phyloP scores from a whole-genome alignment of 148 eudicot species.

The Amaranthus hypochondriacus region DNA sequence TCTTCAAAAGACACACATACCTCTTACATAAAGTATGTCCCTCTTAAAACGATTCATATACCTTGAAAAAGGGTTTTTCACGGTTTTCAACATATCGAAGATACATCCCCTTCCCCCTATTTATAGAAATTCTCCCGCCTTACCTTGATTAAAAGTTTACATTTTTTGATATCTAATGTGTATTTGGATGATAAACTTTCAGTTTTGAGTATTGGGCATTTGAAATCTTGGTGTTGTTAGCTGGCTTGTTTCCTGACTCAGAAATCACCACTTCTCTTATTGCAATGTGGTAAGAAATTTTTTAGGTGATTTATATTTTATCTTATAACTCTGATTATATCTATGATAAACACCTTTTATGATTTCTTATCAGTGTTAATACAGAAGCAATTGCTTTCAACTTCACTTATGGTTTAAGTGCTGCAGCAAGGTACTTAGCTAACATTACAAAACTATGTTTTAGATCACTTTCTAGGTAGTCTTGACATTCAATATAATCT shows the following conservation, averaged over 20 bases:
- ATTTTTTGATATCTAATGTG: no score
- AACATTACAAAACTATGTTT: not conserved
- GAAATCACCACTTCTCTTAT: slow-evolving; percentile 62
- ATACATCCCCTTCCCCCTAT: no score
- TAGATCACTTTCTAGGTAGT: not conserved
- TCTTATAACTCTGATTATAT: not conserved
- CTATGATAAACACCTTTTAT: not conserved
- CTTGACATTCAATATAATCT: not conserved
- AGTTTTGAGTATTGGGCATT: slow-evolving; percentile 92
- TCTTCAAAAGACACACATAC: no score
- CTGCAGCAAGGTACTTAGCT: slow-evolving; percentile 63
- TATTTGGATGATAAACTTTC: slow-evolving; percentile 2
- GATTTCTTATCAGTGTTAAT: slow-evolving; percentile 46
- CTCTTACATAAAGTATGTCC: no score
- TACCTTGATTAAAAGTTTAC: no score
- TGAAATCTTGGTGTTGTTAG: slow-evolving; percentile 70
- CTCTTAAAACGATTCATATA: no score
- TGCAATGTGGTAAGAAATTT: slow-evolving; percentile 64
- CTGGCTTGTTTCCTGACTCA: slow-evolving; percentile 72
- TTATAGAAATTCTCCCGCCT: no score
- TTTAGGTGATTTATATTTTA: not conserved
- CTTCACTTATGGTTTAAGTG: slow-evolving; percentile 70
- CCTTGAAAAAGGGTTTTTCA: no score
- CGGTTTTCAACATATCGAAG: no score
- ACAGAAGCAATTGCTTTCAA: slow-evolving; percentile 67